phyloP scores from a whole-genome alignment of 139 green algal species.

The Zygnema circumcarinatum region DNA sequence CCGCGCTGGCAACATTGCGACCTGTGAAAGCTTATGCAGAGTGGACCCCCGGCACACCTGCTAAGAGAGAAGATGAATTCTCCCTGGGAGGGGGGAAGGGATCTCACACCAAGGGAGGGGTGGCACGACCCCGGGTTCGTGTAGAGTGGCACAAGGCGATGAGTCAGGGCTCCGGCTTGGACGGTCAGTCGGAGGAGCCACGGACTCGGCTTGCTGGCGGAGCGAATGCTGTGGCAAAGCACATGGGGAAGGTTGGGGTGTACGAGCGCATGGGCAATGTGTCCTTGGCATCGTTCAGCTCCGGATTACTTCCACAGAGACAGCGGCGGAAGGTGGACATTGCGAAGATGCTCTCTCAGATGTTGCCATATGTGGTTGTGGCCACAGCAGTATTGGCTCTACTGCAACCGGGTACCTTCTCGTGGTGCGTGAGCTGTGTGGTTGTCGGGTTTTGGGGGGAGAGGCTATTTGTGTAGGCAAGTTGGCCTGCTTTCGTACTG shows the following conservation, averaged over 20 bases:
- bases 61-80: too few relatives aligned
- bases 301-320: background rate
- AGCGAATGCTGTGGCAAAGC: background rate
- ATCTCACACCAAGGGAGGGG: too few relatives aligned
- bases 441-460: background rate
- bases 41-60: too few relatives aligned
- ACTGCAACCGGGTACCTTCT: slow-evolving; percentile 31
- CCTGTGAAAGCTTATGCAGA: too few relatives aligned
- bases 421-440: slow-evolving; percentile 29
- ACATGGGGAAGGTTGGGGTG: slow-evolving; percentile 23
- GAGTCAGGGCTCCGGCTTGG: too few relatives aligned
- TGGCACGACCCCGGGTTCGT: too few relatives aligned
- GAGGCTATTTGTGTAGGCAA: background rate
- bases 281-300: slow-evolving; percentile 29
- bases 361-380: slow-evolving; percentile 48
- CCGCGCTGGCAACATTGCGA: too few relatives aligned
- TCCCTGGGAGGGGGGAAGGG: too few relatives aligned
- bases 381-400: slow-evolving; percentile 42
- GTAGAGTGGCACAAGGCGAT: too few relatives aligned
- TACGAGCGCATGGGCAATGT: slow-evolving; percentile 41
- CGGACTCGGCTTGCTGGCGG: too few relatives aligned
- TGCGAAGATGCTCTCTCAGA: slow-evolving; percentile 30
- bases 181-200: too few relatives aligned
- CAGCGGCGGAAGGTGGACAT: slow-evolving; percentile 25
- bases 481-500: too few relatives aligned